These are phyloP conservation scores for Haplosporangium sp. DNA, from an alignment of 371 early-diverging fungal genomes.

Conservation along the genomic window DNA sequence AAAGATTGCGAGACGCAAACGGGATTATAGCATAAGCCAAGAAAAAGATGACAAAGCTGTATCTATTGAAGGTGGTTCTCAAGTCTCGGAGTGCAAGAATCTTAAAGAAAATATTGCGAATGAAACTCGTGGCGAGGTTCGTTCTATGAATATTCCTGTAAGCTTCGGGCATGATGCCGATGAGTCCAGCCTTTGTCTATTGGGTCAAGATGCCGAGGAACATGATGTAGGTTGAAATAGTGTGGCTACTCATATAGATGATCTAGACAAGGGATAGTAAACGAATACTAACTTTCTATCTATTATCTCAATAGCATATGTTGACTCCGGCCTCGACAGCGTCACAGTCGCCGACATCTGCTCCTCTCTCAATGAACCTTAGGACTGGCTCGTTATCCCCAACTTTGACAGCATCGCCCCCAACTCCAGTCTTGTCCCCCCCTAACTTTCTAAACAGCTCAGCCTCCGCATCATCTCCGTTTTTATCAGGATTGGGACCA, in stretches of 20 bases:
- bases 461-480: slow-evolving; percentile 3
- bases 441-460: slow-evolving; percentile 30
- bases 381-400: slow-evolving; percentile 36
- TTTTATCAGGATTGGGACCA: slow-evolving; percentile 24
- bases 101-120: slow-evolving; percentile 15
- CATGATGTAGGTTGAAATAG: slow-evolving; percentile 20
- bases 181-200: slow-evolving; percentile 27
- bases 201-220: slow-evolving; percentile 23
- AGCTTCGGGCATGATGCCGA: slow-evolving; percentile 33
- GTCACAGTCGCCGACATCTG: slow-evolving; percentile 31
- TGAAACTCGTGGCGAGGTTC: slow-evolving; percentile 28
- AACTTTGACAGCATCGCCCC: slow-evolving; percentile 49
- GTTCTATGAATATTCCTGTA: slow-evolving; percentile 53
- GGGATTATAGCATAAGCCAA: slow-evolving; percentile 62
- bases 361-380: slow-evolving; percentile 10
- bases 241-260: background rate
- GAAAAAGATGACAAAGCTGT: slow-evolving; percentile 26
- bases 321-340: slow-evolving; percentile 35
- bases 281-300: background rate
- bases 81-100: slow-evolving; percentile 2
- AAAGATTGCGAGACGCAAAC: slow-evolving; percentile 73
- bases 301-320: slow-evolving; percentile 15
- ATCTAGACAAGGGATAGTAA: background rate
- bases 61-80: slow-evolving; percentile 10
- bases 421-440: slow-evolving; percentile 34